Percentiles rank a stretch among this genome's conserved stretches.
Conservation (phyloP, 148 eudicot species). For the Rhododendron simsii region DNA sequence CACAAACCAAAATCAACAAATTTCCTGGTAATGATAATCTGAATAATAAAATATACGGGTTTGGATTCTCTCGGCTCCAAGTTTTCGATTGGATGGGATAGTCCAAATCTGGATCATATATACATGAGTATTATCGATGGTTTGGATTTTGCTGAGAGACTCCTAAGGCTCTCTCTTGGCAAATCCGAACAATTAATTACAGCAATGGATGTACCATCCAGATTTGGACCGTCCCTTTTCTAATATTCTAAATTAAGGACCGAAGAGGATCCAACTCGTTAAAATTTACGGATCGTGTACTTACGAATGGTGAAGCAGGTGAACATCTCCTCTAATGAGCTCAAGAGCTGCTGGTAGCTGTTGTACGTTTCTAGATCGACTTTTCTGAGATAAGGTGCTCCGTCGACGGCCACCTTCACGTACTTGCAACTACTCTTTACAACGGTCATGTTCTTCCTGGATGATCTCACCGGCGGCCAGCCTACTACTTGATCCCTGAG, state of each 20-base stretch:
- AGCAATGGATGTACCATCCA: not conserved
- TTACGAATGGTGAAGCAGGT: constrained; percentile 63
- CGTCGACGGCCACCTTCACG: constrained; percentile 86
- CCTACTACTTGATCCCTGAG: constrained; percentile 34
- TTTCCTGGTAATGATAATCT: not conserved
- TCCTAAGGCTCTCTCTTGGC: not conserved
- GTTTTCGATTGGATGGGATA: not conserved
- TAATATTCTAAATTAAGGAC: too few species aligned
- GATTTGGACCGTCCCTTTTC: too few species aligned
- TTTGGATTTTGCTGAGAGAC: too few species aligned
- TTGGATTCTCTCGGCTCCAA: not conserved
- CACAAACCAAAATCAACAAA: constrained; percentile 2
- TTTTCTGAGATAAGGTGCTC: constrained; percentile 87
- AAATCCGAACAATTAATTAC: not conserved
- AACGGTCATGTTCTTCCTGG: constrained; percentile 22
- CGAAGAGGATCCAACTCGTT: not conserved
- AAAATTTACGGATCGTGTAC: constrained; percentile 1
- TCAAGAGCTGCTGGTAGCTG: constrained; percentile 56
- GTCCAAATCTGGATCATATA: not conserved
- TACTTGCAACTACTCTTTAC: constrained; percentile 18
- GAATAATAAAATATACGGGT: not conserved
- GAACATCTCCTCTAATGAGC: constrained; percentile 62
- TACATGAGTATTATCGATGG: too few species aligned
- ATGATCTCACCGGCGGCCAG: constrained; percentile 47
- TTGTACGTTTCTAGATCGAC: constrained; percentile 64